A percentile compares a stretch with the other conserved stretches of the same genome.
These are phyloP conservation scores for Chrysosporium queenslandicum DNA, from an alignment of 2,329 filamentous ascomycete species.

Conservation along the genomic window DNA sequence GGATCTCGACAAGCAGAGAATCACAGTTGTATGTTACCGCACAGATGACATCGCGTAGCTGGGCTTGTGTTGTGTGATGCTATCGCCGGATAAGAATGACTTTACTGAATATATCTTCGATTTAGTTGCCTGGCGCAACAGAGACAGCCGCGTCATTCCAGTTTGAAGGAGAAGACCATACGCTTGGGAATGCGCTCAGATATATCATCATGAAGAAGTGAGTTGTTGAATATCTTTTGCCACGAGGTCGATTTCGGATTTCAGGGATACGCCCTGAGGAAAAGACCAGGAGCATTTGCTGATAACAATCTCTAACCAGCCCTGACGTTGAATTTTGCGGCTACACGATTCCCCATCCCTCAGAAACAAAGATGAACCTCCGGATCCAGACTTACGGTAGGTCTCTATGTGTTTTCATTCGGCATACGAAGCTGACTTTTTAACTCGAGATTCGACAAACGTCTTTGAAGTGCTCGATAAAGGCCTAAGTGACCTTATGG, in stretches of 20 bases:
- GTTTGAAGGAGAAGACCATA: constrained; percentile 89
- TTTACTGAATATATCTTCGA: not conserved
- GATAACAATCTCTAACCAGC: constrained; percentile 39
- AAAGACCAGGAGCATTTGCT: not conserved
- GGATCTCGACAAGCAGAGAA: constrained; percentile 44
- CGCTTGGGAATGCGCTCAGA: constrained; percentile 82
- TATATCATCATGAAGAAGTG: constrained; percentile 99
- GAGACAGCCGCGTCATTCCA: constrained; percentile 91
- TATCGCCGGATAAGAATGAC: not conserved
- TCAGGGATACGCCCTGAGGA: not conserved
- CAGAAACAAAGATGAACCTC: constrained; percentile 91
- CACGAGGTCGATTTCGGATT: not conserved
- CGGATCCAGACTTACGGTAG: constrained; percentile 93
- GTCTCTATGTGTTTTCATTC: constrained; percentile 24
- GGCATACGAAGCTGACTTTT: not conserved
- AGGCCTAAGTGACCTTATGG: constrained; percentile 76
- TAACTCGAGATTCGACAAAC: constrained; percentile 56
- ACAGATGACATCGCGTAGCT: not conserved
- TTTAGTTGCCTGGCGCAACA: constrained; percentile 67
- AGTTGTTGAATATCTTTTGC: too few relatives aligned
- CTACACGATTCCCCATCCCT: constrained; percentile 94
- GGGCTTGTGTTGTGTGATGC: not conserved
- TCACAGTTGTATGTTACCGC: constrained; percentile 46
- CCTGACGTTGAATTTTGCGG: constrained; percentile 96
- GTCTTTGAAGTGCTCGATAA: constrained; percentile 83